Evolutionary conservation across 1,284 basidiomycete species (phyloP).

Genomic region (Ceratobasidium papillatum): DNA sequence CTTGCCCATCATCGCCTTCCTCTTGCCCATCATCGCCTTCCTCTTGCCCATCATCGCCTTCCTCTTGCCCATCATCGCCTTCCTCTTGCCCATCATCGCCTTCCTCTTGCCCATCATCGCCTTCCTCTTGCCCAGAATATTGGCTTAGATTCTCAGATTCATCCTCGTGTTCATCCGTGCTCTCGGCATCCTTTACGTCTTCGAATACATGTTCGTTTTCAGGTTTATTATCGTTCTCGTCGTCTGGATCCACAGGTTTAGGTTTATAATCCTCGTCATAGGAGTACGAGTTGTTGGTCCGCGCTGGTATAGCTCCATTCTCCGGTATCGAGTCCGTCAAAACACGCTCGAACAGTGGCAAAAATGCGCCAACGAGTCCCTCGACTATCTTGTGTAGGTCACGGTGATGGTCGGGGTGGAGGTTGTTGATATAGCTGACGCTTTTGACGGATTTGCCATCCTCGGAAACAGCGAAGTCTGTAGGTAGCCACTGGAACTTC

Average conservation of each 20-base stretch:
- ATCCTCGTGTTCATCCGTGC: no score
- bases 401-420: slow-evolving; percentile 52
- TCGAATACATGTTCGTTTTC: no score
- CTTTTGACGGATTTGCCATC: slow-evolving; percentile 44
- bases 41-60: no score
- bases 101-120: no score
- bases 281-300: neutral
- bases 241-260: neutral
- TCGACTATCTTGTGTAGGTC: slow-evolving; percentile 46
- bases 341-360: slow-evolving; percentile 50
- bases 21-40: no score
- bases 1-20: no score
- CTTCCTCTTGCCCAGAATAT: no score
- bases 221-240: neutral
- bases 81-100: no score
- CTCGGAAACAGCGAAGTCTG: slow-evolving; percentile 50
- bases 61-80: no score
- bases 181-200: no score
- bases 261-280: neutral
- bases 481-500: slow-evolving; percentile 55
- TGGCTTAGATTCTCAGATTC: no score
- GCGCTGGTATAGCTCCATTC: slow-evolving; percentile 17
- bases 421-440: slow-evolving; percentile 53
- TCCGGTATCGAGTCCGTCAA: slow-evolving; percentile 57
- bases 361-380: slow-evolving; percentile 46